phyloP scores from a whole-genome alignment of 176 grass and related monocot genomes.

The Coix lacrymajobi region DNA sequence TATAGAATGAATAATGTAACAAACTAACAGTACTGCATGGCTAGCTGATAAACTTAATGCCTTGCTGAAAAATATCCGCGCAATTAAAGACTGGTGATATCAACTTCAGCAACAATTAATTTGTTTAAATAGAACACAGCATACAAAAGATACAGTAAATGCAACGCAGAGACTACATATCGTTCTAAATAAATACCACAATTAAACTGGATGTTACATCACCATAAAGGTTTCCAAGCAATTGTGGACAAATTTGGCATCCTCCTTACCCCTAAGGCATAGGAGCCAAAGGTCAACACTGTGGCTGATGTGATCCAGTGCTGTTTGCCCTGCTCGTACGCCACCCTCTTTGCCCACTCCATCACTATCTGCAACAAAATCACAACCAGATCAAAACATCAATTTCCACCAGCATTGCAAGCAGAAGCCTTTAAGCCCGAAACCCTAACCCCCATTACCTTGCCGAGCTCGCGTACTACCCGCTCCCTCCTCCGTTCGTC shows the following conservation, averaged over 20 bases:
- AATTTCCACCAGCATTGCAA: conserved; percentile 12
- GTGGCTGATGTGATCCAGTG: conserved; percentile 39
- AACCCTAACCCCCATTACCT: conserved; percentile 39
- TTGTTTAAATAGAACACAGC: not conserved
- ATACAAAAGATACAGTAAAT: conserved; percentile 16
- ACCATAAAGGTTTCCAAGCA: not conserved
- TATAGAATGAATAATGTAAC: not conserved
- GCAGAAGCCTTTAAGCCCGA: not conserved
- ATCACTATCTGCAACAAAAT: conserved; percentile 56
- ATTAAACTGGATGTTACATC: conserved; percentile 9
- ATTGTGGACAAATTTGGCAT: conserved; percentile 12
- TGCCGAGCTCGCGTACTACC: conserved; percentile 46
- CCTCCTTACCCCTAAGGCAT: conserved; percentile 69
- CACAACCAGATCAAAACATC: not conserved
- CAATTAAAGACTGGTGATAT: not conserved
- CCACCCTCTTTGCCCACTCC: conserved; percentile 60
- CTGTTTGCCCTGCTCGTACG: conserved; percentile 27
- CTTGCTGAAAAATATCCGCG: not conserved
- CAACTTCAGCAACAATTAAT: not conserved
- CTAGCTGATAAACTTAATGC: not conserved
- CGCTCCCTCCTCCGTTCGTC: conserved; percentile 46
- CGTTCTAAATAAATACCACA: conserved; percentile 15
- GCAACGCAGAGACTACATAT: not conserved
- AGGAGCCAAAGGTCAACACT: conserved; percentile 70
- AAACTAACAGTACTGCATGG: not conserved